A percentile compares a stretch with the other conserved stretches of the same genome.
Conservation (phyloP, 2,329 filamentous ascomycete species). For the Boeremia lycopersici region DNA sequence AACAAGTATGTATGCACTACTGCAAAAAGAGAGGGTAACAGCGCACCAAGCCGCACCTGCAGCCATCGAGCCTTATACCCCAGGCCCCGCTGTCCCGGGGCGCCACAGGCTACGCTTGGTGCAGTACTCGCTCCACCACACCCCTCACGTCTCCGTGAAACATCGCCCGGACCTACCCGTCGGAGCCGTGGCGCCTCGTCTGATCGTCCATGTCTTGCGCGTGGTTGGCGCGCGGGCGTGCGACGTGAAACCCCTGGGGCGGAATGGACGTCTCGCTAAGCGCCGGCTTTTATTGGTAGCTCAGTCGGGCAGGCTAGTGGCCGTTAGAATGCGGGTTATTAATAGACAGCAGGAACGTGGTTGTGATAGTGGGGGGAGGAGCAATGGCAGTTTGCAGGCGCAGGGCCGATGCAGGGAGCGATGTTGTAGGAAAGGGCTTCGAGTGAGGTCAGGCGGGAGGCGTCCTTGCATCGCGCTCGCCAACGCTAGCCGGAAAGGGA, state of each 20-base stretch:
- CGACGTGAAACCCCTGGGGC: slow-evolving; percentile 4
- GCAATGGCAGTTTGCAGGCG: background rate
- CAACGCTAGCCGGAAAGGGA: background rate
- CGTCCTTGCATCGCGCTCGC: too few species aligned
- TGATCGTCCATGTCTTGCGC: background rate
- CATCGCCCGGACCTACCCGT: background rate
- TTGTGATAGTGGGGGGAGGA: background rate
- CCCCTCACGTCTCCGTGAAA: slow-evolving; percentile 9
- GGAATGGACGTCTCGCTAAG: slow-evolving; percentile 3
- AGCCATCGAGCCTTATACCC: slow-evolving; percentile 8
- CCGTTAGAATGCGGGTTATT: slow-evolving; percentile 1
- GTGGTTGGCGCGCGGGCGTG: slow-evolving; percentile 3
- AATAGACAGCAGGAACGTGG: slow-evolving; percentile 8
- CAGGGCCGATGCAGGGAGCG: slow-evolving; percentile 10
- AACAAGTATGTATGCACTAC: too few species aligned
- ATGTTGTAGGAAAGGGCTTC: slow-evolving; percentile 2
- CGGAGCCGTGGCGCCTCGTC: background rate
- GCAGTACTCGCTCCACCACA: background rate
- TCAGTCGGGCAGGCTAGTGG: background rate
- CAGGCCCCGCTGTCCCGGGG: background rate
- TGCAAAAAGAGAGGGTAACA: background rate
- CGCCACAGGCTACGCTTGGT: too few species aligned
- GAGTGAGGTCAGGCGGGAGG: background rate
- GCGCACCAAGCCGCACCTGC: background rate
- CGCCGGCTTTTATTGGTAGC: background rate